Conservation (phyloP, 805 yeast species). For the Dipodascopsis uninucleata region DNA sequence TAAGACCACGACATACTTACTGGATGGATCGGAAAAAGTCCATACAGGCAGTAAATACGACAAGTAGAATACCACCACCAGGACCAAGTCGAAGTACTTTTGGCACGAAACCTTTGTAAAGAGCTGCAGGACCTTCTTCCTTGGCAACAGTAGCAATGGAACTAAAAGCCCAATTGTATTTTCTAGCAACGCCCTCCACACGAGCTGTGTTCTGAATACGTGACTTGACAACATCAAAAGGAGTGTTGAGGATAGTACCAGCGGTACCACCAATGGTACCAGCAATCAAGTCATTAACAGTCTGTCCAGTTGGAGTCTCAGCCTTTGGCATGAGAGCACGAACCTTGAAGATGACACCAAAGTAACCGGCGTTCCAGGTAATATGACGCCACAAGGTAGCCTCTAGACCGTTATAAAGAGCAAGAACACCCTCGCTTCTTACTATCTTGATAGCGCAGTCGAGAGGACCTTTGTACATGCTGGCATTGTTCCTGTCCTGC, state of each 20-base stretch:
- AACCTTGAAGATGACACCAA: conserved; percentile 89
- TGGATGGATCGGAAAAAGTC: conserved; percentile 62
- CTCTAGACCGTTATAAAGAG: conserved; percentile 91
- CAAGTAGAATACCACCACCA: conserved; percentile 97
- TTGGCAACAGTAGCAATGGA: conserved; percentile 65
- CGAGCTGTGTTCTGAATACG: conserved; percentile 78
- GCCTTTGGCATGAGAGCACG: conserved; percentile 77
- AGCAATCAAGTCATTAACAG: conserved; percentile 80
- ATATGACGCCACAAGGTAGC: conserved; percentile 97
- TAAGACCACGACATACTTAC: too few relatives aligned
- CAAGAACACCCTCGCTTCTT: conserved; percentile 69
- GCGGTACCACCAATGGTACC: conserved; percentile 97
- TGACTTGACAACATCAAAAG: conserved; percentile 92
- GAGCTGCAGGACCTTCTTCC: conserved; percentile 90
- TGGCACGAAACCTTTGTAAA: conserved; percentile 95
- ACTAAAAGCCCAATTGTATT: conserved; percentile 90
- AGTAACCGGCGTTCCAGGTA: conserved; percentile 97
- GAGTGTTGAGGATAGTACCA: conserved; percentile 93
- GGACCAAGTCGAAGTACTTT: conserved; percentile 97
- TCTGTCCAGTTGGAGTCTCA: conserved; percentile 64
- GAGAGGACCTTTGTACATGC: conserved; percentile 71
- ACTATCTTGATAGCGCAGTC: conserved; percentile 76
- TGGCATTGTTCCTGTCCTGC: conserved; percentile 72
- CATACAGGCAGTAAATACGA: conserved; percentile 93
- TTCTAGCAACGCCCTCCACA: conserved; percentile 70